A percentile compares a stretch with the other conserved stretches of the same genome.
Conservation (phyloP, 345 rosid genomes). For the Arabidopsis arenosa region DNA sequence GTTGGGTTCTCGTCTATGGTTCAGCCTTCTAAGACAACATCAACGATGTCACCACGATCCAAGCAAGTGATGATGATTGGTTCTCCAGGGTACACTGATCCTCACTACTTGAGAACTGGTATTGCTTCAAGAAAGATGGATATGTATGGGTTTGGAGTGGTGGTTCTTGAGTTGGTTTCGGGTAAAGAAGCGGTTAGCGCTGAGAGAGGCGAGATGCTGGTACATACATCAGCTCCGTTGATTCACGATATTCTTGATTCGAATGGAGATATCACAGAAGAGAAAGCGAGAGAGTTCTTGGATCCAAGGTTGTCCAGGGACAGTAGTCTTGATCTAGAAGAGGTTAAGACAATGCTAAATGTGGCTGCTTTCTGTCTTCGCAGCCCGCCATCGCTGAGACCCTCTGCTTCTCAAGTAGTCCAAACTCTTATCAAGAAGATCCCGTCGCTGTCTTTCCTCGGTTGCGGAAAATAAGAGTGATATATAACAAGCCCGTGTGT, state of each 20-base stretch:
- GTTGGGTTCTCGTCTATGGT: slow-evolving; percentile 82
- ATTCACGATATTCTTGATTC: slow-evolving; percentile 38
- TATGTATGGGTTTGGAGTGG: slow-evolving; percentile 81
- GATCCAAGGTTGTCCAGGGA: slow-evolving; percentile 61
- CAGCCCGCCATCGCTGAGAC: slow-evolving; percentile 61
- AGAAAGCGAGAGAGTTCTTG: slow-evolving; percentile 52
- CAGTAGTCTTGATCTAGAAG: slow-evolving; percentile 55
- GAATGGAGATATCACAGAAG: slow-evolving; percentile 7
- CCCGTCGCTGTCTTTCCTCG: slow-evolving; percentile 45
- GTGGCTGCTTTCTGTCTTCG: slow-evolving; percentile 61
- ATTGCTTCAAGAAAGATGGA: slow-evolving; percentile 84
- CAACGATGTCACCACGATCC: slow-evolving; percentile 34
- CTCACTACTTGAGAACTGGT: slow-evolving; percentile 82
- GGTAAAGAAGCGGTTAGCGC: slow-evolving; percentile 76
- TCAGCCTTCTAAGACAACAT: slow-evolving; percentile 40
- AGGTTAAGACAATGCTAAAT: slow-evolving; percentile 59
- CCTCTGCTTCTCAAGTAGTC: slow-evolving; percentile 61
- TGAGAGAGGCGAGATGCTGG: slow-evolving; percentile 61
- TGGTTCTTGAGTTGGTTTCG: slow-evolving; percentile 71
- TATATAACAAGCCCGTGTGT: background rate
- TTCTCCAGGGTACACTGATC: slow-evolving; percentile 90
- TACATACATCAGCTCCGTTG: slow-evolving; percentile 50
- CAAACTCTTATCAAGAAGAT: slow-evolving; percentile 48
- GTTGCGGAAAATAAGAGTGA: slow-evolving; percentile 32
- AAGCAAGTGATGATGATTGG: slow-evolving; percentile 78